Conservation (phyloP, 495 filamentous ascomycete species). For the Lineolata rhizophorae region DNA sequence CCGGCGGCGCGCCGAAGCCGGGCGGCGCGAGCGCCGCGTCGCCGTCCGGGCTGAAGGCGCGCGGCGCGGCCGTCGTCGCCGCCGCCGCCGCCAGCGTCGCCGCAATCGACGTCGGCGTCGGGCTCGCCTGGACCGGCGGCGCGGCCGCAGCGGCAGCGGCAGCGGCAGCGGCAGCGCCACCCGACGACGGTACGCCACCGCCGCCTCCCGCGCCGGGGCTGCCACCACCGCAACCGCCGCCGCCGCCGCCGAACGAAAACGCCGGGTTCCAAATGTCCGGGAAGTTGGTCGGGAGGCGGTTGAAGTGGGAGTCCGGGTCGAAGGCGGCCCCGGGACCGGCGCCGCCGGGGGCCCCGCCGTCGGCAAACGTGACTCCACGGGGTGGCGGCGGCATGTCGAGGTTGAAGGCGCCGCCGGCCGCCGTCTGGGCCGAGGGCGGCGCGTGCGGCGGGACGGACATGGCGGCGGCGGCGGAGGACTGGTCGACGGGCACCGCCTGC, state of each 20-base stretch:
- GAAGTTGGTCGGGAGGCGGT: slow-evolving; percentile 14
- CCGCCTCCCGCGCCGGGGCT: too few species aligned
- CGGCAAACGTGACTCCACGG: slow-evolving; percentile 4
- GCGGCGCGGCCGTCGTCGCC: neutral
- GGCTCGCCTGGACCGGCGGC: neutral
- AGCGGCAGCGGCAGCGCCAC: neutral
- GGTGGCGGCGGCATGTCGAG: slow-evolving; percentile 4
- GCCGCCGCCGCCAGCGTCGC: neutral
- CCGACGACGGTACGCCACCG: neutral
- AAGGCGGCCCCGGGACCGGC: slow-evolving; percentile 6
- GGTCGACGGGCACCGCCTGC: too few species aligned
- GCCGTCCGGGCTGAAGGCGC: neutral
- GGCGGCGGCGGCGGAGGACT: neutral
- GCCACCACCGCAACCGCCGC: too few species aligned
- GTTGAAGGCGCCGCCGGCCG: too few species aligned
- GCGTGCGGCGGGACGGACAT: neutral
- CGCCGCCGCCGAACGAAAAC: slow-evolving; percentile 5
- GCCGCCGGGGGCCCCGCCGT: slow-evolving; percentile 3
- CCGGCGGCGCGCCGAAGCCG: neutral
- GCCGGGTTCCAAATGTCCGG: slow-evolving; percentile 13
- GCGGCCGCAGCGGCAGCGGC: slow-evolving; percentile 2
- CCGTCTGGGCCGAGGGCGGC: neutral
- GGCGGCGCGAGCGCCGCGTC: neutral
- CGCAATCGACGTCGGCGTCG: neutral
- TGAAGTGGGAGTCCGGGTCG: slow-evolving; percentile 13